Percentiles rank a stretch among this genome's conserved stretches.
Evolutionary conservation across 306 rosid genomes (phyloP).

Genomic region (Lathyrus tuberosus): DNA sequence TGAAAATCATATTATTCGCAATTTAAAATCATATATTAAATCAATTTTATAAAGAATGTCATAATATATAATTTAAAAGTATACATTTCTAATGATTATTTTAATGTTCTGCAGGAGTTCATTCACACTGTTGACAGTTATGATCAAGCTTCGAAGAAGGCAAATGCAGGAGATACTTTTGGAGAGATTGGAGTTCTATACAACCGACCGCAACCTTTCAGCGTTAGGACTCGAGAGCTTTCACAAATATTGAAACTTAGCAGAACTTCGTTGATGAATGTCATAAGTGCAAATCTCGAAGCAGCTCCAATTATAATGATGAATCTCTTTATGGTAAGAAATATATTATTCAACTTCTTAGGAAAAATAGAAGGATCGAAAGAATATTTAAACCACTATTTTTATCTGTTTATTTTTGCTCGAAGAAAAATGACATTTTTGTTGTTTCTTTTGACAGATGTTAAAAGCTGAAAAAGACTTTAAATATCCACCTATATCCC

Average conservation of each 20-base stretch:
- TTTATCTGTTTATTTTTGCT: background rate
- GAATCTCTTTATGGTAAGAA: constrained; percentile 63
- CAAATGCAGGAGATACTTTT: constrained; percentile 55
- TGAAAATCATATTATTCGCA: background rate
- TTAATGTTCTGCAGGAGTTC: constrained; percentile 52
- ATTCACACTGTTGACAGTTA: constrained; percentile 50
- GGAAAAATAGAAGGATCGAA: background rate
- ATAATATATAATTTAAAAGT: constrained; percentile 3
- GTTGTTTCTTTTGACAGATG: constrained; percentile 45
- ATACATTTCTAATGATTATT: constrained; percentile 21
- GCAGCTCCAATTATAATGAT: constrained; percentile 40
- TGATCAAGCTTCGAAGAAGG: constrained; percentile 60
- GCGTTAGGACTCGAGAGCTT: constrained; percentile 66
- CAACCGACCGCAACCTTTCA: constrained; percentile 66
- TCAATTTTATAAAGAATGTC: constrained; percentile 5
- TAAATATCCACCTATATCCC: constrained; percentile 40
- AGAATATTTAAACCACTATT: too few relatives aligned
- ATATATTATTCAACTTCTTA: background rate
- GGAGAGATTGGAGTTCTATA: constrained; percentile 81
- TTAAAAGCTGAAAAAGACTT: constrained; percentile 50
- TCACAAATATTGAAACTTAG: constrained; percentile 71
- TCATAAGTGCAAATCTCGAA: constrained; percentile 47
- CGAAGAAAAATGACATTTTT: background rate
- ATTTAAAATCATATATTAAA: background rate
- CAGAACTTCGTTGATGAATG: constrained; percentile 60